Evolutionary conservation across 345 rosid genomes (phyloP).

Genomic region (Citrus hindsii): DNA sequence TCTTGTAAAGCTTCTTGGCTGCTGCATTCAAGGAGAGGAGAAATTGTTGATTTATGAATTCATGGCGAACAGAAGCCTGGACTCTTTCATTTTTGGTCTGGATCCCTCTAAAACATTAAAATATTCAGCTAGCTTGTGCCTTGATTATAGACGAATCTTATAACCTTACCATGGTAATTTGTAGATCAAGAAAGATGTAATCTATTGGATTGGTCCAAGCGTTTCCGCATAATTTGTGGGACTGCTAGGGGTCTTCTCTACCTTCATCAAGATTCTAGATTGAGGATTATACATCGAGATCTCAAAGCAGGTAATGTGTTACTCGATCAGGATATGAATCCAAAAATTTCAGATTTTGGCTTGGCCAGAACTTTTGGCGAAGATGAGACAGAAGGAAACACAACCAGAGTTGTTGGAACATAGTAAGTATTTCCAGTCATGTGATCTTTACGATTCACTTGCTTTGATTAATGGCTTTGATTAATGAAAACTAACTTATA

Average conservation of each 20-base stretch:
- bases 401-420: slow-evolving; percentile 27
- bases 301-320: slow-evolving; percentile 37
- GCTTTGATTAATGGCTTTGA: background rate
- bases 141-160: too few species aligned
- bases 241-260: slow-evolving; percentile 42
- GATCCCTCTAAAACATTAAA: slow-evolving; percentile 17
- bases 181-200: slow-evolving; percentile 26
- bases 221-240: slow-evolving; percentile 32
- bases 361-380: slow-evolving; percentile 27
- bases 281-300: slow-evolving; percentile 38
- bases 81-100: slow-evolving; percentile 28
- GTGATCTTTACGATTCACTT: background rate
- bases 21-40: slow-evolving; percentile 29
- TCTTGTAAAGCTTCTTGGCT: slow-evolving; percentile 42
- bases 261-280: slow-evolving; percentile 41
- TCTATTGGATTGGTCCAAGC: slow-evolving; percentile 32
- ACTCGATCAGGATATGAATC: slow-evolving; percentile 34
- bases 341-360: slow-evolving; percentile 42
- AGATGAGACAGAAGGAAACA: slow-evolving; percentile 30
- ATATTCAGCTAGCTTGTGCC: background rate
- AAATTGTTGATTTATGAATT: slow-evolving; percentile 32
- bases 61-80: slow-evolving; percentile 28
- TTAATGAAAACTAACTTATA: background rate
- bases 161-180: background rate
- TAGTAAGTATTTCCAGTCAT: slow-evolving; percentile 17